Percentiles rank a stretch among this genome's conserved stretches.
Conservation (phyloP, 179 eudicot species). For the Pouteria campechiana region DNA sequence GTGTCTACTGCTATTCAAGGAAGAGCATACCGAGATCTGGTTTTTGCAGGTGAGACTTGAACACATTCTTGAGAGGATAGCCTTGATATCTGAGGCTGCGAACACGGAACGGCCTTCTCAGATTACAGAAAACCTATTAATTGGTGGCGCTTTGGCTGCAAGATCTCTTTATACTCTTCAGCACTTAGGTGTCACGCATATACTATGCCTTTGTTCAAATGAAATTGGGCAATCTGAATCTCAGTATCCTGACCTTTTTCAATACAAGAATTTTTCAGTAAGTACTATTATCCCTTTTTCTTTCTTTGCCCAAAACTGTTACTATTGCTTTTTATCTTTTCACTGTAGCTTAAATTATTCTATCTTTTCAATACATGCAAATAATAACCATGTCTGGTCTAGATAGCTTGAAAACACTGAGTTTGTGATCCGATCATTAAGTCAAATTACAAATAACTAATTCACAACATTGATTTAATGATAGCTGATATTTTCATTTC, state of each 20-base stretch:
- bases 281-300: conserved; percentile 18
- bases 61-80: conserved; percentile 93
- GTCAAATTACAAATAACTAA: no score
- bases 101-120: conserved; percentile 88
- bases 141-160: conserved; percentile 96
- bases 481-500: no score
- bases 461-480: no score
- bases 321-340: no score
- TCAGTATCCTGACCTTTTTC: conserved; percentile 67
- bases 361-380: no score
- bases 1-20: no score
- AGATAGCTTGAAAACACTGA: no score
- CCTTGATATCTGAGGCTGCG: conserved; percentile 89
- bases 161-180: conserved; percentile 83
- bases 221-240: conserved; percentile 95
- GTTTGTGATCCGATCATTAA: no score
- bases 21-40: no score
- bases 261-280: conserved; percentile 71
- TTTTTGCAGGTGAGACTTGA: conserved; percentile 74
- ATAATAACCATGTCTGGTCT: no score
- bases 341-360: no score
- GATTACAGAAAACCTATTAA: conserved; percentile 51
- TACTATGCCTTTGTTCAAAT: conserved; percentile 87
- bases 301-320: neutral
- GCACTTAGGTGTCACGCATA: conserved; percentile 78